phyloP scores from a whole-genome alignment of 208 protist genomes.

The Naegleria gruberi region DNA sequence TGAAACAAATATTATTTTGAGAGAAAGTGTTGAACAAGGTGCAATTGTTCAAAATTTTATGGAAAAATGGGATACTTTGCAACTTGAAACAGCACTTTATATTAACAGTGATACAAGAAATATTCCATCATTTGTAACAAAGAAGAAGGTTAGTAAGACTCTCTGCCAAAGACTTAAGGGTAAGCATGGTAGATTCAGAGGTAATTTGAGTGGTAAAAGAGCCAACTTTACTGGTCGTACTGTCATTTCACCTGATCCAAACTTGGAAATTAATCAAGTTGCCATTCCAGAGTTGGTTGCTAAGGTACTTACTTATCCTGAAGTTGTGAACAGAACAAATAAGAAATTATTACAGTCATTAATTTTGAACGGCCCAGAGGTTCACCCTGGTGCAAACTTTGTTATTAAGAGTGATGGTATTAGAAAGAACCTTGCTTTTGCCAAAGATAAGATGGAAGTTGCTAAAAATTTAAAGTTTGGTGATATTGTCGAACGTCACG shows the following conservation, averaged over 20 bases:
- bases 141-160: not conserved
- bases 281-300: conserved; percentile 92
- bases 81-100: conserved; percentile 75
- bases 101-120: conserved; percentile 57
- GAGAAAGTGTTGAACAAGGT: conserved; percentile 51
- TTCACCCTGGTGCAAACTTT: conserved; percentile 91
- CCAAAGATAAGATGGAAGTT: conserved; percentile 60
- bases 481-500: conserved; percentile 98
- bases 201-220: conserved; percentile 96
- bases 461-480: conserved; percentile 75
- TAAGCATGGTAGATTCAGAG: conserved; percentile 96
- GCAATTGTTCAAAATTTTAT: conserved; percentile 57
- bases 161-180: conserved; percentile 92
- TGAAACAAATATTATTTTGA: conserved; percentile 62
- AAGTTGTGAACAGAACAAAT: conserved; percentile 88
- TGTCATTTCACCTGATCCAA: conserved; percentile 99
- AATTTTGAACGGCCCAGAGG: conserved; percentile 88
- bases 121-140: not conserved
- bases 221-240: conserved; percentile 98
- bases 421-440: conserved; percentile 41
- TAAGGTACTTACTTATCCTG: conserved; percentile 92
- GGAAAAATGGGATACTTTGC: conserved; percentile 93
- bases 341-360: conserved; percentile 72
- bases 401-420: conserved; percentile 51
- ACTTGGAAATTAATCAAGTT: conserved; percentile 92